Percentiles rank a stretch among this genome's conserved stretches.
Evolutionary conservation across 257 asterid genomes (phyloP).

Genomic region (Capsicum chinense): DNA sequence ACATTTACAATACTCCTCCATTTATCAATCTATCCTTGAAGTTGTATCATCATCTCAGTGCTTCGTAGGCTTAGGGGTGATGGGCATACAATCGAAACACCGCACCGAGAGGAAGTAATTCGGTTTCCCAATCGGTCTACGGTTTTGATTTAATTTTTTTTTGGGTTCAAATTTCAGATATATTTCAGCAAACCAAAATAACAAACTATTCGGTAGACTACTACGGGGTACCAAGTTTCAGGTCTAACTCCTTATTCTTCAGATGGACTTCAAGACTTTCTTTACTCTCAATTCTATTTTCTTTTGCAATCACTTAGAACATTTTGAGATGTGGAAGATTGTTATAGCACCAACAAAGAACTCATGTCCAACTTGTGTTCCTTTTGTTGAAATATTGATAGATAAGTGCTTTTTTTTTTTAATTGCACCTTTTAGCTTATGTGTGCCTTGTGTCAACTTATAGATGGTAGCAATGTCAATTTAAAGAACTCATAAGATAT

Average conservation of each 20-base stretch:
- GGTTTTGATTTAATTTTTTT: background rate
- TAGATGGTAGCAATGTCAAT: background rate
- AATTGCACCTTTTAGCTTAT: background rate
- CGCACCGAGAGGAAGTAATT: too few relatives aligned
- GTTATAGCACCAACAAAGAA: background rate
- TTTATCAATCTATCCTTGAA: background rate
- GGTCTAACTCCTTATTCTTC: background rate
- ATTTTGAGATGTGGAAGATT: background rate
- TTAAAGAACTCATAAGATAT: background rate
- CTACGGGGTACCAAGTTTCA: background rate
- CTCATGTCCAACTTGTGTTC: background rate
- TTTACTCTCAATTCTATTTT: background rate
- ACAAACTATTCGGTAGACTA: background rate
- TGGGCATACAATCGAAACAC: too few relatives aligned
- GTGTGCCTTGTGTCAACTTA: background rate
- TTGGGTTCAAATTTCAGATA: background rate
- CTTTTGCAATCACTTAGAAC: background rate
- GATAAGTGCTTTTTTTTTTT: background rate
- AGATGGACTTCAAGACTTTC: background rate
- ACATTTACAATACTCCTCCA: background rate
- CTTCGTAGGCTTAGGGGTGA: too few relatives aligned
- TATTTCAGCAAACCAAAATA: background rate
- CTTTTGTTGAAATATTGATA: background rate
- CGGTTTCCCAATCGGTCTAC: background rate
- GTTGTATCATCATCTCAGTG: conserved; percentile 14